phyloP scores from a whole-genome alignment of 768 basidiomycete species.

The Suillus weaverae region DNA sequence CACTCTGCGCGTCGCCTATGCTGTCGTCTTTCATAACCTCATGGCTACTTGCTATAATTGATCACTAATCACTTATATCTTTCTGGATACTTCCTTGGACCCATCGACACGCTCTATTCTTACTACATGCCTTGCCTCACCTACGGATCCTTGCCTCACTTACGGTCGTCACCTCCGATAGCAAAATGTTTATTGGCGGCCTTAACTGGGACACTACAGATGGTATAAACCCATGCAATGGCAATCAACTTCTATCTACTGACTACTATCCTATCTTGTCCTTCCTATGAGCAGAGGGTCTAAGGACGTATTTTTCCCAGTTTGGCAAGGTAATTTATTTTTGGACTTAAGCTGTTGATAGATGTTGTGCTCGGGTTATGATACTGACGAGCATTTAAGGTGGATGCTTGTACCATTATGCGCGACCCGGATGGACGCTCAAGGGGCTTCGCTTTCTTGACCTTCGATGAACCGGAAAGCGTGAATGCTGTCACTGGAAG shows the following conservation, averaged over 20 bases:
- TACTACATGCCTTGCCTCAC: slow-evolving; percentile 14
- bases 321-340: slow-evolving; percentile 63
- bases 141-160: slow-evolving; percentile 28
- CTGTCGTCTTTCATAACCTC: slow-evolving; percentile 31
- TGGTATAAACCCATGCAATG: slow-evolving; percentile 51
- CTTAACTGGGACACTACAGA: slow-evolving; percentile 92
- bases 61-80: slow-evolving; percentile 34
- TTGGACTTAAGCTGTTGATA: background rate
- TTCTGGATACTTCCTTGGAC: slow-evolving; percentile 39
- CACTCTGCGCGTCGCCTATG: slow-evolving; percentile 21
- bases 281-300: slow-evolving; percentile 47
- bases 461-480: slow-evolving; percentile 66
- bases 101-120: slow-evolving; percentile 26
- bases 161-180: slow-evolving; percentile 39
- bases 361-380: background rate
- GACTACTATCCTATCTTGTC: slow-evolving; percentile 22
- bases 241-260: slow-evolving; percentile 26
- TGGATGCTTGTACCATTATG: slow-evolving; percentile 86
- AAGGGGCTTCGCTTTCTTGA: slow-evolving; percentile 83
- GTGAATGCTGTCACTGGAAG: slow-evolving; percentile 65
- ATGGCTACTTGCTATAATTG: slow-evolving; percentile 35
- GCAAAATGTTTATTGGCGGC: slow-evolving; percentile 91
- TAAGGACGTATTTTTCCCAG: slow-evolving; percentile 73
- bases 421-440: slow-evolving; percentile 74
- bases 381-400: slow-evolving; percentile 38